phyloP scores from a whole-genome alignment of 345 rosid species.

The Rhizophora mangle region DNA sequence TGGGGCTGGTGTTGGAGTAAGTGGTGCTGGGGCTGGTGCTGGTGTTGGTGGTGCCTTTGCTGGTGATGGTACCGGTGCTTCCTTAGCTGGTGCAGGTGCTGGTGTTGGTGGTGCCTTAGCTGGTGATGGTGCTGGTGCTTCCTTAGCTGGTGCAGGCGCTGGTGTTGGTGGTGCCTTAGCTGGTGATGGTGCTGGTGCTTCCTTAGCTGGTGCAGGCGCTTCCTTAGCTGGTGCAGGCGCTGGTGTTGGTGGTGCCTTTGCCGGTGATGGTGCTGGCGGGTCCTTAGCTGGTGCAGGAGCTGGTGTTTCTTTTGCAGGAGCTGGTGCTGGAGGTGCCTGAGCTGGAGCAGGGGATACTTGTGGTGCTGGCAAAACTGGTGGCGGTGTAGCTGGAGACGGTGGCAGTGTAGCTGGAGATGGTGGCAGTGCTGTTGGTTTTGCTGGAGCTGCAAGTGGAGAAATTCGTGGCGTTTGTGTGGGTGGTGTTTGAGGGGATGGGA shows the following conservation, averaged over 20 bases:
- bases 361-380: slow-evolving; percentile 27
- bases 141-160: neutral
- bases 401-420: slow-evolving; percentile 33
- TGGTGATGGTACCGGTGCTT: slow-evolving; percentile 25
- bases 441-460: slow-evolving; percentile 53
- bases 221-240: slow-evolving; percentile 17
- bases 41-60: slow-evolving; percentile 30
- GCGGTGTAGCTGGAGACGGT: slow-evolving; percentile 30
- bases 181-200: slow-evolving; percentile 30
- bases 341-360: slow-evolving; percentile 30
- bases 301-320: slow-evolving; percentile 19
- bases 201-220: slow-evolving; percentile 28
- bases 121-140: slow-evolving; percentile 24
- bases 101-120: slow-evolving; percentile 25
- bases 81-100: slow-evolving; percentile 26
- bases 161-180: slow-evolving; percentile 18
- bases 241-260: slow-evolving; percentile 25
- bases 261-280: slow-evolving; percentile 32
- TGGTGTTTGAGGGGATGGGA: slow-evolving; percentile 48
- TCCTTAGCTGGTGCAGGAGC: slow-evolving; percentile 28
- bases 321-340: slow-evolving; percentile 26
- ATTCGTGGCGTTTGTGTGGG: slow-evolving; percentile 49
- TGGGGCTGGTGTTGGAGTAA: slow-evolving; percentile 43
- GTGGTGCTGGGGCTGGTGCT: slow-evolving; percentile 36
- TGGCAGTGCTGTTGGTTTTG: slow-evolving; percentile 44